These are phyloP conservation scores for Neofusicoccum sp. DNA, from an alignment of 2,329 filamentous ascomycete species.

Conservation along the genomic window DNA sequence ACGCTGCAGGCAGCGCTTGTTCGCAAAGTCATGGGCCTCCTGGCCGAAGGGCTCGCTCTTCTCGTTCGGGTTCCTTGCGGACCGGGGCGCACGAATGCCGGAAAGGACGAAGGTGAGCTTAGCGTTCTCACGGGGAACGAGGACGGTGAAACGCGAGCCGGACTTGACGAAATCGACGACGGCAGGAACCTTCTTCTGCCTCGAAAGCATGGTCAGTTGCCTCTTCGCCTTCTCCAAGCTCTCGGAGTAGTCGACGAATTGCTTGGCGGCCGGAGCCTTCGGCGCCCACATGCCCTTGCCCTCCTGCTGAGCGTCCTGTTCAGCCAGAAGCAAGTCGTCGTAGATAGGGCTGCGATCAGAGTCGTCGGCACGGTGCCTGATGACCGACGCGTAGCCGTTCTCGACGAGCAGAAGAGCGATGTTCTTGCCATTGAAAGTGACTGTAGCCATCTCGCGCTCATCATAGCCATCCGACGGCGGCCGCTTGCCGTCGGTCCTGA, in stretches of 20 bases:
- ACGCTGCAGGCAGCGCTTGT: slow-evolving; percentile 83
- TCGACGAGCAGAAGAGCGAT: slow-evolving; percentile 83
- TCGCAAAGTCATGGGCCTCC: slow-evolving; percentile 89
- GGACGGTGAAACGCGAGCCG: slow-evolving; percentile 88
- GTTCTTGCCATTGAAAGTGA: slow-evolving; percentile 82
- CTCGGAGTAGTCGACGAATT: slow-evolving; percentile 88
- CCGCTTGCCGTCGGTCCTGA: slow-evolving; percentile 86
- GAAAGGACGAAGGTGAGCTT: slow-evolving; percentile 94
- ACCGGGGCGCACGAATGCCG: slow-evolving; percentile 85
- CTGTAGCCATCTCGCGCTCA: slow-evolving; percentile 88
- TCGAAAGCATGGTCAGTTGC: slow-evolving; percentile 79
- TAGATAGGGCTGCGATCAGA: slow-evolving; percentile 92
- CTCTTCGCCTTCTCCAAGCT: slow-evolving; percentile 93
- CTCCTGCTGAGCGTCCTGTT: slow-evolving; percentile 78
- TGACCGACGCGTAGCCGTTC: slow-evolving; percentile 88
- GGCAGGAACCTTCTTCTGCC: slow-evolving; percentile 88
- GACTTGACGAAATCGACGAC: slow-evolving; percentile 97
- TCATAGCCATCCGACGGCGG: slow-evolving; percentile 88
- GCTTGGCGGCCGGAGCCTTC: slow-evolving; percentile 79
- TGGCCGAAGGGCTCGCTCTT: slow-evolving; percentile 90
- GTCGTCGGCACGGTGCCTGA: slow-evolving; percentile 92
- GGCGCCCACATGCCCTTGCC: slow-evolving; percentile 94
- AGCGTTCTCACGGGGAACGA: slow-evolving; percentile 87
- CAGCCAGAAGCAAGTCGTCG: slow-evolving; percentile 78
- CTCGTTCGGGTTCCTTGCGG: slow-evolving; percentile 76